phyloP scores from a whole-genome alignment of 2,329 filamentous ascomycete genomes.

The Aureobasidium namibiae region DNA sequence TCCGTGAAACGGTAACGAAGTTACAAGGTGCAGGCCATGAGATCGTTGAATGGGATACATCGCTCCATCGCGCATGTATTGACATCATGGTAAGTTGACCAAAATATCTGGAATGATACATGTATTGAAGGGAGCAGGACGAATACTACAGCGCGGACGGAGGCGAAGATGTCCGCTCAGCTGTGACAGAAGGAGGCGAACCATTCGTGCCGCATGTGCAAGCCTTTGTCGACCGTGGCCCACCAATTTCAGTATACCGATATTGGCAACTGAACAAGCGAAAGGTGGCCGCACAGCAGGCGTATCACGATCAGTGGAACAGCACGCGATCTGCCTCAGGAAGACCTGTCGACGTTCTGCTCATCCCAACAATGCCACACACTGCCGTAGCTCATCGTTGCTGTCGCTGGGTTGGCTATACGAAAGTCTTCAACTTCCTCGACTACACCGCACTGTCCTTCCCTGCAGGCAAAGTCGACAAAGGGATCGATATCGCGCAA shows the following conservation, averaged over 20 bases:
- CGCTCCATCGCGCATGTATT: constrained; percentile 47
- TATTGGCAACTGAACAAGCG: constrained; percentile 61
- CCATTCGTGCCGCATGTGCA: constrained; percentile 53
- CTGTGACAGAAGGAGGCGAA: constrained; percentile 48
- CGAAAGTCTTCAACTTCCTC: constrained; percentile 26
- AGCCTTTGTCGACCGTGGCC: constrained; percentile 44
- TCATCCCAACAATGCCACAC: constrained; percentile 55
- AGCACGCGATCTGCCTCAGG: constrained; percentile 37
- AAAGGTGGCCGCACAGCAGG: constrained; percentile 46
- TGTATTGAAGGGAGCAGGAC: constrained; percentile 34
- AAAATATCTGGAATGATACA: no score
- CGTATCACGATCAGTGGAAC: constrained; percentile 54
- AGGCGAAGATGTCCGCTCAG: constrained; percentile 52
- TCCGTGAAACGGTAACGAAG: constrained; percentile 14
- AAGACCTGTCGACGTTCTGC: constrained; percentile 44
- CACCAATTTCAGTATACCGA: constrained; percentile 52
- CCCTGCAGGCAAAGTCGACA: constrained; percentile 43
- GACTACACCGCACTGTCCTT: constrained; percentile 53
- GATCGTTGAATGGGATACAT: constrained; percentile 32
- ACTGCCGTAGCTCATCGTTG: constrained; percentile 41
- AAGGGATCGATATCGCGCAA: constrained; percentile 27
- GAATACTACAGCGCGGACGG: constrained; percentile 55
- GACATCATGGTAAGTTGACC: constrained; percentile 44
- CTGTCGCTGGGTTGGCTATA: constrained; percentile 25
- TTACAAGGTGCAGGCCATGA: constrained; percentile 31